Evolutionary conservation across 2,329 filamentous ascomycete genomes (phyloP).

Genomic region (Beauveria australis): DNA sequence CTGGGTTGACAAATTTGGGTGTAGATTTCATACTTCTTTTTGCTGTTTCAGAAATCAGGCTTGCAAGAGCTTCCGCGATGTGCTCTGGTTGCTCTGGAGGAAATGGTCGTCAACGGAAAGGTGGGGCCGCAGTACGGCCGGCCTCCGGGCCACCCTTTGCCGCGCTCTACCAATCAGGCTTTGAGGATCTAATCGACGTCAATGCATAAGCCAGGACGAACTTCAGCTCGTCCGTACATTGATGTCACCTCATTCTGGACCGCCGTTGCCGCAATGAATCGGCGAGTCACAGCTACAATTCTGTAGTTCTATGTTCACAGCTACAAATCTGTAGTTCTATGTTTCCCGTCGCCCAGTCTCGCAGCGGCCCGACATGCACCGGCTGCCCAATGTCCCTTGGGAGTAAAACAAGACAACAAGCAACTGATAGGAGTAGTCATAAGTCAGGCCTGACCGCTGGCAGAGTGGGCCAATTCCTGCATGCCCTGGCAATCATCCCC

Average conservation of each 20-base stretch:
- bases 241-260: too few species aligned
- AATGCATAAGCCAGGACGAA: too few species aligned
- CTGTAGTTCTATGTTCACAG: not conserved
- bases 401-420: too few species aligned
- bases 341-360: not conserved
- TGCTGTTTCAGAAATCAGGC: too few species aligned
- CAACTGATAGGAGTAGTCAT: too few species aligned
- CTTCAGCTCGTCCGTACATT: too few species aligned
- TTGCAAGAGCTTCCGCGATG: not conserved
- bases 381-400: not conserved
- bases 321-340: not conserved
- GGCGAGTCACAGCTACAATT: not conserved
- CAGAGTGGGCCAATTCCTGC: not conserved
- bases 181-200: too few species aligned
- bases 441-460: conserved; percentile 3
- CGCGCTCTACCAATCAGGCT: not conserved
- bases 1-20: too few species aligned
- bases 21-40: too few species aligned
- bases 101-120: not conserved
- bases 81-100: not conserved
- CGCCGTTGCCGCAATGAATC: not conserved
- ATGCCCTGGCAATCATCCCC: not conserved
- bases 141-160: not conserved
- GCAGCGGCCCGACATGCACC: not conserved
- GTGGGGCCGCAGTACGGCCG: not conserved